Base-by-base conservation (phyloP, 1,139 yeast species). In the Diutina neorugosa region DNA sequence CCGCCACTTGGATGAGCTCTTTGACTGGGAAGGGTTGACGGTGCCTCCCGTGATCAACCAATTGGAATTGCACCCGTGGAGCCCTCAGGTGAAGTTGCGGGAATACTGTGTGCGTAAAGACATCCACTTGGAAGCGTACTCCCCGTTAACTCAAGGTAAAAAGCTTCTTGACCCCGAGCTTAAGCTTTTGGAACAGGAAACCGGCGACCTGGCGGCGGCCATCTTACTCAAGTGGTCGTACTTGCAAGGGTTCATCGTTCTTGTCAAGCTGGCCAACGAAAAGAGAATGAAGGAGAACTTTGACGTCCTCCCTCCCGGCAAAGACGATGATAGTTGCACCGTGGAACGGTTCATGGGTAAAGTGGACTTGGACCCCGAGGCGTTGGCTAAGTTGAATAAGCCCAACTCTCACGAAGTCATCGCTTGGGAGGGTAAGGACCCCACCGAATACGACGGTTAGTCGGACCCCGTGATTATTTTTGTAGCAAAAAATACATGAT, bases 51-150 rank as follows among this genome's bases (percentile, higher is more conserved):
- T 73, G 41, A 78, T 81, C 11, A 80, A 84, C 61, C 86, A 82
- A 63, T 77, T 85, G 57, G 91, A 85, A 65, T 77, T 85, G 18
- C 81, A 86, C 57, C 93, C 91, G 0, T 85, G 90, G 89, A 71
- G 83, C 54, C 83, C 82, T 86, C 72, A 89, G 60, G 70, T 71
- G 44, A 84, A 84, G 44, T 66, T 85, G 53, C 80, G 81, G 3
- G 75, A 77, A 44, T 83, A 69, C 66, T 82, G 86, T 57, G 66
- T 68, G 40, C 55, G 55, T 31, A 51, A 59, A 55, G 55, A 54
- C 20, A 58, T 58, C 31, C 21, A 46, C 19, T 18, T 81, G 8
- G 86, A 84, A 63, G 90, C 93, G 0, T 86, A 78, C 65, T 79
- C 87, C 4, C 86, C 95, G 14, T 70, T 84, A 61, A 82, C 87